Percentiles rank a stretch among this genome's conserved stretches.
These are phyloP conservation scores for Fragosphaeria purpurea DNA, from an alignment of 2,329 filamentous ascomycete species.

Conservation along the genomic window DNA sequence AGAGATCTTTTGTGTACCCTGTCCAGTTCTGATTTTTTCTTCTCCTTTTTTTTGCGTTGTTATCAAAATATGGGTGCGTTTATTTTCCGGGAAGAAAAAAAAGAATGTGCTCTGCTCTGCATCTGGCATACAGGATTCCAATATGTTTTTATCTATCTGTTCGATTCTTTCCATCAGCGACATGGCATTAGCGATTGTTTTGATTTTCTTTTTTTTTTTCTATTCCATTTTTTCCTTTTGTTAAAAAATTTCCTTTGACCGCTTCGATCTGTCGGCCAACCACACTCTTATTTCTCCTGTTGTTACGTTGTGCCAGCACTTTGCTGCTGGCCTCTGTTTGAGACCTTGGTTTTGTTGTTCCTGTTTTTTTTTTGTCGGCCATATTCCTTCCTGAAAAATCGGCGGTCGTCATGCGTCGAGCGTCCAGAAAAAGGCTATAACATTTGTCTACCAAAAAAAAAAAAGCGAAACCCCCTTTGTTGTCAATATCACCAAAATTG, in stretches of 20 bases:
- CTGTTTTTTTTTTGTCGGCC: neutral
- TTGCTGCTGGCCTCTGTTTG: neutral
- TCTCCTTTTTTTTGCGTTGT: neutral
- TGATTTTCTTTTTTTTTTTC: slow-evolving; percentile 15
- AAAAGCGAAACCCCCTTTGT: neutral
- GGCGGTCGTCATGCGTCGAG: slow-evolving; percentile 5
- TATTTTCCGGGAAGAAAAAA: slow-evolving; percentile 22
- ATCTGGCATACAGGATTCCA: slow-evolving; percentile 30
- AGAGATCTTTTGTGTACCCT: slow-evolving; percentile 5
- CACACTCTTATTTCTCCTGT: neutral
- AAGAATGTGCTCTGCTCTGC: slow-evolving; percentile 34
- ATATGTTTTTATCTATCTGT: slow-evolving; percentile 17
- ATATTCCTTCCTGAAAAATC: neutral
- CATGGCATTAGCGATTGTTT: slow-evolving; percentile 11
- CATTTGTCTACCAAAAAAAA: slow-evolving; percentile 6
- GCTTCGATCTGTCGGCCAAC: too few species aligned
- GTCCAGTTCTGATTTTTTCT: slow-evolving; percentile 9
- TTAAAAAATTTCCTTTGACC: neutral
- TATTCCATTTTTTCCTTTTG: slow-evolving; percentile 14
- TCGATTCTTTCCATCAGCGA: slow-evolving; percentile 16
- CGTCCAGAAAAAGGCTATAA: neutral
- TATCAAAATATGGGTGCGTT: slow-evolving; percentile 16
- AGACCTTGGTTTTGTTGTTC: neutral
- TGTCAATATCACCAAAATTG: slow-evolving; percentile 1
- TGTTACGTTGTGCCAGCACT: neutral